Evolutionary conservation across 345 rosid genomes (phyloP).

Genomic region (Cochlearia excelsa): DNA sequence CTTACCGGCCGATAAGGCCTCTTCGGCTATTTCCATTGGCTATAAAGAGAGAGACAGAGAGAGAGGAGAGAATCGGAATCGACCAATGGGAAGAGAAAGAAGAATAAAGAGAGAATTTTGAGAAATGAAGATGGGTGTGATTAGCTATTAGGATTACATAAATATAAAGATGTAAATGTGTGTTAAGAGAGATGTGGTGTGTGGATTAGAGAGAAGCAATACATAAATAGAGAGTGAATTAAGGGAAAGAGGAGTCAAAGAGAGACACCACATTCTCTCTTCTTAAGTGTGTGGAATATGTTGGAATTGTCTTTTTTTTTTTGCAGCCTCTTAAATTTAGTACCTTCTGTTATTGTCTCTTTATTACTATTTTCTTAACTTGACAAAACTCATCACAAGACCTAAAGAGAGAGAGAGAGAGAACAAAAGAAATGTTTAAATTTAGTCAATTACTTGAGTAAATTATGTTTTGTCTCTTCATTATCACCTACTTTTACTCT

Average conservation of each 20-base stretch:
- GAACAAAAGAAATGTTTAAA: slow-evolving; percentile 21
- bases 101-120: slow-evolving; percentile 5
- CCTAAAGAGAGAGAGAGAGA: slow-evolving; percentile 32
- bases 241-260: slow-evolving; percentile 38
- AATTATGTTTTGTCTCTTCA: background rate
- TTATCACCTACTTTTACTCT: background rate
- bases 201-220: slow-evolving; percentile 38
- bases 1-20: slow-evolving; percentile 30
- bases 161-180: slow-evolving; percentile 9
- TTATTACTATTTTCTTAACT: slow-evolving; percentile 36
- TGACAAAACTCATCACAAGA: slow-evolving; percentile 38
- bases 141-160: slow-evolving; percentile 10
- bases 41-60: slow-evolving; percentile 13
- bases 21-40: slow-evolving; percentile 48
- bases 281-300: slow-evolving; percentile 37
- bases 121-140: slow-evolving; percentile 24
- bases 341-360: slow-evolving; percentile 37
- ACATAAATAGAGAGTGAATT: slow-evolving; percentile 36
- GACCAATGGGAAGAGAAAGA: background rate
- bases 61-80: background rate
- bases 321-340: slow-evolving; percentile 39
- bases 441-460: slow-evolving; percentile 35
- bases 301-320: slow-evolving; percentile 33
- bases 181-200: slow-evolving; percentile 33
- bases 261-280: slow-evolving; percentile 37